These are phyloP conservation scores for Pleurotus ostreatus DNA, from an alignment of 768 basidiomycete species.

Conservation along the genomic window DNA sequence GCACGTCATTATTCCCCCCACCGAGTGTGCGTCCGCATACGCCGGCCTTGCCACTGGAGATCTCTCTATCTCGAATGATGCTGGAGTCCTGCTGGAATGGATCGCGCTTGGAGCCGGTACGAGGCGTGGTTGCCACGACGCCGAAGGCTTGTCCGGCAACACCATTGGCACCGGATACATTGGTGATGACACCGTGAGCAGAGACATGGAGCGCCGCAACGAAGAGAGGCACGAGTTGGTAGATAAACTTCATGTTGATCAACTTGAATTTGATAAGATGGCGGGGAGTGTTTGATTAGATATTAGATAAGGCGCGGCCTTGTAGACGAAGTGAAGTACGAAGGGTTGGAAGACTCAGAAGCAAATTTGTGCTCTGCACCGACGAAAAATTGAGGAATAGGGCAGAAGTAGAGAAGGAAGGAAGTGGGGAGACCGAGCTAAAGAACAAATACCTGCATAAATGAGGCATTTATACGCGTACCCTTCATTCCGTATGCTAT, in stretches of 20 bases:
- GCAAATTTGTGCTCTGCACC: background rate
- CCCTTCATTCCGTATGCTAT: no score
- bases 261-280: background rate
- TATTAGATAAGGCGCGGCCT: background rate
- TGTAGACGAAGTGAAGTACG: background rate
- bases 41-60: background rate
- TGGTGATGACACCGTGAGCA: conserved; percentile 21
- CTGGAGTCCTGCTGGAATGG: conserved; percentile 19
- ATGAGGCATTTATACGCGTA: no score
- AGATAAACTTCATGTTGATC: conserved; percentile 13
- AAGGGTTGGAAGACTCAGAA: background rate
- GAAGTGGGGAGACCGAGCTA: background rate
- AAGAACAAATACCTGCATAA: no score
- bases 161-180: conserved; percentile 22
- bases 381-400: background rate
- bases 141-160: conserved; percentile 20
- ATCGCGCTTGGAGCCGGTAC: conserved; percentile 20
- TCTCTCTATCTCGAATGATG: conserved; percentile 4
- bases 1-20: conserved; percentile 1
- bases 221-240: conserved; percentile 11
- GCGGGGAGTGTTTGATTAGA: background rate
- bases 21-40: conserved; percentile 3
- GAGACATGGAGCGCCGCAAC: conserved; percentile 14
- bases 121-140: conserved; percentile 16
- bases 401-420: background rate